Percentiles rank a stretch among this genome's conserved stretches.
Evolutionary conservation across 257 asterid genomes (phyloP).

Genomic region (Avicennia marina): DNA sequence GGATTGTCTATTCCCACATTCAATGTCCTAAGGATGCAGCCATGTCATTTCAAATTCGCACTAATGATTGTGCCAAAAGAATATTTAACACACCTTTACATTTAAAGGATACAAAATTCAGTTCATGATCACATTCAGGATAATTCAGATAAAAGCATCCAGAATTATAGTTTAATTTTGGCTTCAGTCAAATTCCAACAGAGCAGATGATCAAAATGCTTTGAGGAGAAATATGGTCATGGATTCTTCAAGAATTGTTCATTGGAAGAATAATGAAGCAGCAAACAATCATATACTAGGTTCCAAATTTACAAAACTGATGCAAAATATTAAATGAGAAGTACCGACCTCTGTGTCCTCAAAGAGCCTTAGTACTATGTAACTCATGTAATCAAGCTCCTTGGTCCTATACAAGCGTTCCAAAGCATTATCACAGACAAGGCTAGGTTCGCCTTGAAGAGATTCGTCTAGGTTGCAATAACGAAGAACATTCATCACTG

Average conservation of each 20-base stretch:
- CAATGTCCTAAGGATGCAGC: too few relatives aligned
- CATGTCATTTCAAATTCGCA: too few relatives aligned
- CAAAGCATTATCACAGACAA: slow-evolving; percentile 80
- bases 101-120: too few relatives aligned
- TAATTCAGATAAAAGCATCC: too few relatives aligned
- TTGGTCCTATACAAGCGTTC: slow-evolving; percentile 78
- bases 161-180: too few relatives aligned
- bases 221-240: neutral
- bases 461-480: slow-evolving; percentile 97
- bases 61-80: too few relatives aligned
- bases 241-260: neutral
- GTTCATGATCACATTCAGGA: too few relatives aligned
- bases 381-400: slow-evolving; percentile 99
- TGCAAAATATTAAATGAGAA: slow-evolving; percentile 5
- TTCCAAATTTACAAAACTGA: neutral
- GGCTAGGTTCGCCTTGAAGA: slow-evolving; percentile 83
- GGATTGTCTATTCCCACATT: too few relatives aligned
- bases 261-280: neutral
- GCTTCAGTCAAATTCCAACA: neutral
- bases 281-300: neutral
- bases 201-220: neutral
- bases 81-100: too few relatives aligned
- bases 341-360: slow-evolving; percentile 88
- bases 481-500: slow-evolving; percentile 96
- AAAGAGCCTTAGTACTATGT: slow-evolving; percentile 87